phyloP scores from a whole-genome alignment of 257 asterid genomes.

The Gynochthodes officinalis region DNA sequence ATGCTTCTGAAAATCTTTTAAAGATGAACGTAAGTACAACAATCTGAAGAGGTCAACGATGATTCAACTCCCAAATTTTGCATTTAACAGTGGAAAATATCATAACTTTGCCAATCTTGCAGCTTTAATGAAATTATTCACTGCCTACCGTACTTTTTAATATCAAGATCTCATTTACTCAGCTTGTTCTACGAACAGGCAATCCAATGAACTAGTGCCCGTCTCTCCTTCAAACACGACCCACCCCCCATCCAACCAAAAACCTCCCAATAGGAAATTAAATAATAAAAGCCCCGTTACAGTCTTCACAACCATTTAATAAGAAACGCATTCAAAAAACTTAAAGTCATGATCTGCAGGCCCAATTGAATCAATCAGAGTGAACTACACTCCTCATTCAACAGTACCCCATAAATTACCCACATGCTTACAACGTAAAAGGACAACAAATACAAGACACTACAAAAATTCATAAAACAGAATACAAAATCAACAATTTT shows the following conservation, averaged over 20 bases:
- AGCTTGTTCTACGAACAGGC: neutral
- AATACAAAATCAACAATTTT: neutral
- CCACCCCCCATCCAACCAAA: no score
- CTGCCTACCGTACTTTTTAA: neutral
- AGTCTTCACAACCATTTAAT: neutral
- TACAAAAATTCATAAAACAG: constrained; percentile 8
- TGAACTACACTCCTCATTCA: no score
- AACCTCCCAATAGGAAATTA: neutral
- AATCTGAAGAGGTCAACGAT: no score
- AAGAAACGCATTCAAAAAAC: constrained; percentile 2
- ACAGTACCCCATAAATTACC: neutral
- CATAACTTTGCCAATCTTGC: neutral
- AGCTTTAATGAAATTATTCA: neutral
- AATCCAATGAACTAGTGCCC: neutral
- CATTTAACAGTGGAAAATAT: neutral
- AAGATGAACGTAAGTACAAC: neutral
- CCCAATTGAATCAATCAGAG: constrained; percentile 1
- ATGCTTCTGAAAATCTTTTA: neutral
- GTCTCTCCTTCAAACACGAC: no score
- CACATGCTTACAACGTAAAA: neutral
- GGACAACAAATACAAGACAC: neutral
- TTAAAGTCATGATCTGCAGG: neutral
- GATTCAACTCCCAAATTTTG: neutral
- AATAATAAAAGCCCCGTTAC: neutral
- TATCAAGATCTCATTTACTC: neutral